Base-by-base conservation (phyloP, 176 grass and related monocot species). In the Panicum miliaceum region DNA sequence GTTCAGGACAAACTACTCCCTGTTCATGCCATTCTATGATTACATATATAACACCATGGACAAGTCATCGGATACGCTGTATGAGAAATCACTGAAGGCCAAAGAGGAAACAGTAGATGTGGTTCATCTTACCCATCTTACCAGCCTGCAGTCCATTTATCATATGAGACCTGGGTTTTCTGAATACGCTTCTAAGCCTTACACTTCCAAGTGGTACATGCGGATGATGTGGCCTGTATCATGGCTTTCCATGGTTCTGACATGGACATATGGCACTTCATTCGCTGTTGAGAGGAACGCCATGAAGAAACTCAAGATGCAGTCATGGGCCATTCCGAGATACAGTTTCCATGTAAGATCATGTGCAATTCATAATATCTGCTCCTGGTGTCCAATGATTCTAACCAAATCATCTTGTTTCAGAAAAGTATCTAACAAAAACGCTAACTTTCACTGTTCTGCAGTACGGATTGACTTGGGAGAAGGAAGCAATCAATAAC, bases 21-120 rank as follows among this genome's bases (percentile, higher is more conserved):
- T 97, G 29, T 94, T 97, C 87, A 93, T 97, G 95, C 92, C 95
- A 41, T 97, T 97, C 75, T 97, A 97, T 27, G 95, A 97, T 86
- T 97, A 97, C 74, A 78, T 97, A 48, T 97, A 94, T 46, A 86
- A 88, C 18, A 97, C 90, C 18, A 81, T 88, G 84, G 95, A 97
- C 71, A 94, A 97, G 34, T 93, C 90, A 68, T 82, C 95, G 2
- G 84, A 97, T 20, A 71, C 63, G 0, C 54, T 97, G 34, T 88
- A 98, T 43, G 87, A 98, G 46, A 98, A 79, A 5, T 88, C 90
- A 70, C 89, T 98, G 20, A 82, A 86, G 46, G 71, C 73, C 19
- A 82, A 90, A 60, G 95, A 93, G 25, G 87, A 93, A 80, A 23
- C 25, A 38, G 42, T 85, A 34, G 87, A 98, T 25, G 90, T 94